Evolutionary conservation across 1,284 basidiomycete species (phyloP), one percentile per base, ranked within the genome.

Genomic region (Trichosporon sp.): DNA sequence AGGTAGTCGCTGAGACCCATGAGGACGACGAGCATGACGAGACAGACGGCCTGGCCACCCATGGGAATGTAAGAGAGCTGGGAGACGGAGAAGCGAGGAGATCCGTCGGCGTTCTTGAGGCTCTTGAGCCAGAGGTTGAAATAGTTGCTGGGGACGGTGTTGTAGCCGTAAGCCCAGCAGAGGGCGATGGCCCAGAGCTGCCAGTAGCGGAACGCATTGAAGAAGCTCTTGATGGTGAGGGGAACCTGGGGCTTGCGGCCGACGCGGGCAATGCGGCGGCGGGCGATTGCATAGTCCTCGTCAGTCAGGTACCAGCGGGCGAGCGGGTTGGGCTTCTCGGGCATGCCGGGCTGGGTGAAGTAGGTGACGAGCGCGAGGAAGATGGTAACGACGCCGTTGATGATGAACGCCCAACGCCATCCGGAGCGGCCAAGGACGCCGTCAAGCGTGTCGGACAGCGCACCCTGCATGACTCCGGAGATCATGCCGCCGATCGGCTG

Each of bases 81-180:
- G 2, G 68, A 63, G 54, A 72, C 56, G 6, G 71, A 66, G 71
- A 74, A 78, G 19, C 74, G 66, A 11, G 63, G 59, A 11, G 65
- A 54, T 10, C 77, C 77, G 59, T 75, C 61, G 35, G 72, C 65
- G 35, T 75, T 75, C 54, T 46, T 75, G 37, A 78, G 72, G 31
- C 69, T 72, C 67, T 78, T 78, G 43, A 78, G 74, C 76, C 76
- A 78, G 11, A 78, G 71, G 70, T 77, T 78, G 76, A 77, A 78
- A 67, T 73, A 78, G 46, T 71, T 71, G 11, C 72, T 68, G 4
- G 71, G 71, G 2, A 67, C 67, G 31, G 61, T 72, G 67, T 72
- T 72, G 66, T 68, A 70, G 21, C 71, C 71, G 64, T 68, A 72
- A 16, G 71, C 68, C 71, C 71, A 72, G 64, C 66, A 67, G 66